Evolutionary conservation across 2,329 filamentous ascomycete species (phyloP).

Genomic region (Lecanoromycetidae sp.): DNA sequence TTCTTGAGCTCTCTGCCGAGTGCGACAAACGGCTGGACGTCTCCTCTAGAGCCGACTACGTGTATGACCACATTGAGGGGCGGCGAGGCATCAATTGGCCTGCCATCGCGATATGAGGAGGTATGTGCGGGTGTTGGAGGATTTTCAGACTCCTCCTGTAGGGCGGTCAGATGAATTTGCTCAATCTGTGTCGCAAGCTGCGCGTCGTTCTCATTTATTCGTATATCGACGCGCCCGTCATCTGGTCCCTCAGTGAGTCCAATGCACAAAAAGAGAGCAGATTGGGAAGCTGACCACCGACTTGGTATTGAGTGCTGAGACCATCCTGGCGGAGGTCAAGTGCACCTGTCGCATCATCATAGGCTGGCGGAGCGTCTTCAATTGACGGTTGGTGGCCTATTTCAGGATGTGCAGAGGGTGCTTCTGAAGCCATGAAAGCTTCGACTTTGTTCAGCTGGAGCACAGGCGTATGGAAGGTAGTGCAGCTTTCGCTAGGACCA

Average conservation of each 20-base stretch:
- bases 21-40: slow-evolving; percentile 65
- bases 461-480: no score
- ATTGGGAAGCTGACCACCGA: slow-evolving; percentile 20
- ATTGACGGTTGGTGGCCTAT: no score
- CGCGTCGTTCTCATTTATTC: slow-evolving; percentile 60
- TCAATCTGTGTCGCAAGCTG: slow-evolving; percentile 41
- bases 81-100: slow-evolving; percentile 53
- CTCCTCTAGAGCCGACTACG: slow-evolving; percentile 61
- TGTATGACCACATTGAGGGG: slow-evolving; percentile 60
- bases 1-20: slow-evolving; percentile 53
- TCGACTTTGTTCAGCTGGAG: no score
- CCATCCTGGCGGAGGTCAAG: slow-evolving; percentile 28
- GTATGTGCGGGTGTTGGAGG: slow-evolving; percentile 39
- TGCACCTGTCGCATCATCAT: no score
- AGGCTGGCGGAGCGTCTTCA: no score
- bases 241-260: slow-evolving; percentile 30
- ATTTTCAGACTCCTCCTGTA: no score
- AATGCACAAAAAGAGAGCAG: no score
- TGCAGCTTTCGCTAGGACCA: no score
- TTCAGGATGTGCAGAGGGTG: no score
- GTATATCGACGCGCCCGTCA: slow-evolving; percentile 69
- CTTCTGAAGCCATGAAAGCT: no score
- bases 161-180: no score
- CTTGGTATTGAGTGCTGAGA: slow-evolving; percentile 28
- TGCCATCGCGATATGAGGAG: slow-evolving; percentile 59